Evolutionary conservation across 305 asterid genomes (phyloP).

Genomic region (Fraxinus latifolia): DNA sequence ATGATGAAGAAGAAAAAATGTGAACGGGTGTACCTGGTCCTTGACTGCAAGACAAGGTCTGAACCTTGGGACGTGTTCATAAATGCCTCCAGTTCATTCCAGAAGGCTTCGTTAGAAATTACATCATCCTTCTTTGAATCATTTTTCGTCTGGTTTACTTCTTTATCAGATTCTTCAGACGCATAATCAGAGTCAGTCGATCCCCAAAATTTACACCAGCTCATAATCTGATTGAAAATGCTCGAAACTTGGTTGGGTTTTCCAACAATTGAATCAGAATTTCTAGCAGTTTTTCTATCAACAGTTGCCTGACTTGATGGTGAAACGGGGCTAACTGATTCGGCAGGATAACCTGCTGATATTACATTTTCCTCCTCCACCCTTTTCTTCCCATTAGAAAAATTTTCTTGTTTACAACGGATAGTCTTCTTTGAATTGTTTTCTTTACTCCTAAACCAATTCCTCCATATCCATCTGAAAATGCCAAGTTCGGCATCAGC

Average conservation of each 20-base stretch:
- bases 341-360: constrained; percentile 24
- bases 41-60: constrained; percentile 45
- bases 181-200: constrained; percentile 27
- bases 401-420: background rate
- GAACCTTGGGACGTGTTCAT: constrained; percentile 47
- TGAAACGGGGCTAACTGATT: constrained; percentile 31
- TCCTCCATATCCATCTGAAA: constrained; percentile 46
- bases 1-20: constrained; percentile 6
- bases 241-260: constrained; percentile 26
- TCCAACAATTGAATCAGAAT: constrained; percentile 23
- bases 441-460: constrained; percentile 48
- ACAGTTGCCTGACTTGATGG: constrained; percentile 34
- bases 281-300: constrained; percentile 22
- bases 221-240: constrained; percentile 27
- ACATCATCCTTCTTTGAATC: constrained; percentile 29
- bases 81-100: constrained; percentile 63
- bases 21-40: constrained; percentile 51
- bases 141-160: constrained; percentile 24
- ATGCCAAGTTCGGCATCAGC: constrained; percentile 44
- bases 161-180: constrained; percentile 27
- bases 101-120: constrained; percentile 54
- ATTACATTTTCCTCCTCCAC: constrained; percentile 24
- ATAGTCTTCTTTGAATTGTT: constrained; percentile 17
- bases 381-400: constrained; percentile 24
- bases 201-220: constrained; percentile 46